Evolutionary conservation across 805 yeast species (phyloP).

Genomic region (Barnettozyma sucrosica): DNA sequence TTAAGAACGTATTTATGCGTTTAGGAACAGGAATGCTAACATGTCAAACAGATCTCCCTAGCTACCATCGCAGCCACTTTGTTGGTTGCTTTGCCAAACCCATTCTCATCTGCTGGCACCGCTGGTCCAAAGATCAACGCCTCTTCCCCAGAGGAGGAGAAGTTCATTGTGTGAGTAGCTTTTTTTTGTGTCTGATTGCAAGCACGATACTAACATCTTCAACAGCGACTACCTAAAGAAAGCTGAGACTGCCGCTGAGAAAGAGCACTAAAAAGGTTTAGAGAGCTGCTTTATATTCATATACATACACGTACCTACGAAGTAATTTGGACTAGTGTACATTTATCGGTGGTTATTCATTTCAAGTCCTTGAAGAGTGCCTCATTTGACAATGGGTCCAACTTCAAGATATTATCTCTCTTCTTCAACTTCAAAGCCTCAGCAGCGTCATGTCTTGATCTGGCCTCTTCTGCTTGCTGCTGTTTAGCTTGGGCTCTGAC

Average conservation of each 20-base stretch:
- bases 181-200: neutral
- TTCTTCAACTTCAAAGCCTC: slow-evolving; percentile 65
- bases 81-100: slow-evolving; percentile 62
- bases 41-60: slow-evolving; percentile 52
- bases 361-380: slow-evolving; percentile 52
- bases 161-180: slow-evolving; percentile 46
- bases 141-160: slow-evolving; percentile 80
- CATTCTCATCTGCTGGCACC: slow-evolving; percentile 37
- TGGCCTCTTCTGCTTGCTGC: slow-evolving; percentile 75
- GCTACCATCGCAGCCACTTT: slow-evolving; percentile 73
- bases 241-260: slow-evolving; percentile 30
- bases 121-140: slow-evolving; percentile 65
- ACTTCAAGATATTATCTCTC: slow-evolving; percentile 67
- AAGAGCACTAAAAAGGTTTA: slow-evolving; percentile 5
- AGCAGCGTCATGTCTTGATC: slow-evolving; percentile 73
- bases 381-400: slow-evolving; percentile 80
- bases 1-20: neutral
- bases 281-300: slow-evolving; percentile 6
- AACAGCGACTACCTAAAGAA: slow-evolving; percentile 51
- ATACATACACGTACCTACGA: slow-evolving; percentile 8
- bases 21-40: slow-evolving; percentile 8
- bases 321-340: neutral
- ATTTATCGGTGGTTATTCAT: neutral
- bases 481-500: slow-evolving; percentile 85
- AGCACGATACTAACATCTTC: slow-evolving; percentile 20